Conservation (phyloP, 768 basidiomycete species). For the Psilocybe cyanescens region DNA sequence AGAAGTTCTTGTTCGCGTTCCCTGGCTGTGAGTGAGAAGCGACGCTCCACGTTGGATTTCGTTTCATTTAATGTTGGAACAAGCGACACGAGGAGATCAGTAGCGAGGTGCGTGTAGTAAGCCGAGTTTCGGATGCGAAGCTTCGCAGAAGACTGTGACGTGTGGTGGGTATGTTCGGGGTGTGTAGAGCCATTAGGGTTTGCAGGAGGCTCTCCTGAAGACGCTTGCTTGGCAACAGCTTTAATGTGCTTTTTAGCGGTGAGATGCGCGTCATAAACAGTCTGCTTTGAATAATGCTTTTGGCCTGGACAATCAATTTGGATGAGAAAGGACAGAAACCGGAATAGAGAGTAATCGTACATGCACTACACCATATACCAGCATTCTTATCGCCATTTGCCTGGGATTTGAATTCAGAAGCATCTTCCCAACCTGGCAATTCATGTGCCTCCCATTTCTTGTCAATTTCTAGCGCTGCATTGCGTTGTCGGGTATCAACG, state of each 20-base stretch:
- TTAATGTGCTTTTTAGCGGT: slow-evolving; percentile 97
- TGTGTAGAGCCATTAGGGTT: slow-evolving; percentile 60
- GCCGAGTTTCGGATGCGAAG: slow-evolving; percentile 69
- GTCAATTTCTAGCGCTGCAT: slow-evolving; percentile 72
- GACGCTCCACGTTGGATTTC: slow-evolving; percentile 93
- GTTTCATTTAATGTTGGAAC: slow-evolving; percentile 80
- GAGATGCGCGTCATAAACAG: slow-evolving; percentile 95
- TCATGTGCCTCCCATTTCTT: slow-evolving; percentile 80
- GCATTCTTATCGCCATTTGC: slow-evolving; percentile 43
- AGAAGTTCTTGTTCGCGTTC: slow-evolving; percentile 94
- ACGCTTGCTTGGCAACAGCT: slow-evolving; percentile 76
- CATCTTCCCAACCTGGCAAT: slow-evolving; percentile 78
- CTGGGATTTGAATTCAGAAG: slow-evolving; percentile 41
- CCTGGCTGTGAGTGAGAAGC: slow-evolving; percentile 95
- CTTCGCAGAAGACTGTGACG: slow-evolving; percentile 41
- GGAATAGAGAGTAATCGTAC: slow-evolving; percentile 48
- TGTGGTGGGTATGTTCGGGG: slow-evolving; percentile 27
- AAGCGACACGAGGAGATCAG: slow-evolving; percentile 68
- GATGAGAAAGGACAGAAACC: slow-evolving; percentile 9
- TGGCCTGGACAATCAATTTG: slow-evolving; percentile 64
- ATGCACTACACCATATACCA: slow-evolving; percentile 95
- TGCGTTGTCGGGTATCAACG: slow-evolving; percentile 65
- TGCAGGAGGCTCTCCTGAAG: slow-evolving; percentile 45
- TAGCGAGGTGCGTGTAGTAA: slow-evolving; percentile 69
- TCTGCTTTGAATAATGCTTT: slow-evolving; percentile 94